Evolutionary conservation across 2,329 filamentous ascomycete genomes (phyloP).

Genomic region (Beauveria asiatica): DNA sequence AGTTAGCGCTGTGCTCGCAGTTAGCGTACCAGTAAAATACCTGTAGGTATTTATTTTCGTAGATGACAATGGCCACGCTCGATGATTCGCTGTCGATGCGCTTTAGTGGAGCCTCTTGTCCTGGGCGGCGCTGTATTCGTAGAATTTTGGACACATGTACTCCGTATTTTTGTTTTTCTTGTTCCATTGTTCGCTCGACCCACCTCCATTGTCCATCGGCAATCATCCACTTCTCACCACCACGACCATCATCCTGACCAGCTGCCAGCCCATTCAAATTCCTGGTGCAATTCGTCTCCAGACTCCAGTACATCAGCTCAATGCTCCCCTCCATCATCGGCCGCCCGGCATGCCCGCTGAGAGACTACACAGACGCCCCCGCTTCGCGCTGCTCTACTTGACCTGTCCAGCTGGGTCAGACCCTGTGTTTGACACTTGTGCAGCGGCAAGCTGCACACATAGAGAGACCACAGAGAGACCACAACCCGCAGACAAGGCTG

Average conservation of each 20-base stretch:
- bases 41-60: no score
- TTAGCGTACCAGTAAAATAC: no score
- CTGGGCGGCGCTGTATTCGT: no score
- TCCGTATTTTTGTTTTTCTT: not conserved
- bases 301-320: not conserved
- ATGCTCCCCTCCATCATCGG: not conserved
- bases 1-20: not conserved
- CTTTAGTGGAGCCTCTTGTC: not conserved
- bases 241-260: not conserved
- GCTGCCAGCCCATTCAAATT: not conserved
- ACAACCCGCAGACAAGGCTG: not conserved
- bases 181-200: not conserved
- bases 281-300: not conserved
- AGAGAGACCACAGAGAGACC: not conserved
- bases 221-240: not conserved
- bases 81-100: not conserved
- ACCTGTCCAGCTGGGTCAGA: not conserved
- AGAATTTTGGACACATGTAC: no score
- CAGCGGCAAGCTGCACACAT: not conserved
- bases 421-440: not conserved
- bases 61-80: not conserved
- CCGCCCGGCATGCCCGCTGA: slow-evolving; percentile 3
- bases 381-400: not conserved
- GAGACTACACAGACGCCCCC: not conserved
- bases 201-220: not conserved